phyloP scores from a whole-genome alignment of 1,139 yeast species.

The Pichia inconspicua region DNA sequence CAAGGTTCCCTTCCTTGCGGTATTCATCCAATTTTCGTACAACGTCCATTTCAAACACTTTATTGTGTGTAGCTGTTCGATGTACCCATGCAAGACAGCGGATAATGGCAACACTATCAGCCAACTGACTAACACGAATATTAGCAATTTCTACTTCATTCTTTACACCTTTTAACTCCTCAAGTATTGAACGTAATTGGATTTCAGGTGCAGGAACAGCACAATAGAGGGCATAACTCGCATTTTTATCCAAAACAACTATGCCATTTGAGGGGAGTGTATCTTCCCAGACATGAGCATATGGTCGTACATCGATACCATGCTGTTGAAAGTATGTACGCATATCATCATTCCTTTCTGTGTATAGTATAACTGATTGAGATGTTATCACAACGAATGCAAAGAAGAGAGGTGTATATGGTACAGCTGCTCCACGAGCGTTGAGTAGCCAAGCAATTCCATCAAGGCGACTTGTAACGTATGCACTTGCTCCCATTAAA shows the following conservation, averaged over 20 bases:
- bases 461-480: slow-evolving; percentile 35
- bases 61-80: slow-evolving; percentile 29
- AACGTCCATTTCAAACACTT: slow-evolving; percentile 41
- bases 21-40: slow-evolving; percentile 38
- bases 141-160: slow-evolving; percentile 42
- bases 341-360: slow-evolving; percentile 25
- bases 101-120: slow-evolving; percentile 48
- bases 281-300: slow-evolving; percentile 38
- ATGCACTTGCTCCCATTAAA: background rate
- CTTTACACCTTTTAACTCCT: slow-evolving; percentile 42
- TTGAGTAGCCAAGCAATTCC: slow-evolving; percentile 52
- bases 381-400: slow-evolving; percentile 36
- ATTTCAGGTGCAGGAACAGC: slow-evolving; percentile 29
- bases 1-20: background rate
- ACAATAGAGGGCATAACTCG: slow-evolving; percentile 45
- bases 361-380: slow-evolving; percentile 31
- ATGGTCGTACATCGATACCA: slow-evolving; percentile 31
- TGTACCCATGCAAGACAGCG: slow-evolving; percentile 45
- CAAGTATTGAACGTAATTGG: slow-evolving; percentile 26
- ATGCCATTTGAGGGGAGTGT: slow-evolving; percentile 23
- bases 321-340: slow-evolving; percentile 27
- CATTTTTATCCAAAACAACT: slow-evolving; percentile 30
- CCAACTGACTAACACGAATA: slow-evolving; percentile 42
- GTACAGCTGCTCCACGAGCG: slow-evolving; percentile 42
- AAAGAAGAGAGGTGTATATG: slow-evolving; percentile 46